Percentiles rank a stretch among this genome's conserved stretches.
Evolutionary conservation across 306 rosid genomes (phyloP).

Genomic region (Luffa aegyptiaca): DNA sequence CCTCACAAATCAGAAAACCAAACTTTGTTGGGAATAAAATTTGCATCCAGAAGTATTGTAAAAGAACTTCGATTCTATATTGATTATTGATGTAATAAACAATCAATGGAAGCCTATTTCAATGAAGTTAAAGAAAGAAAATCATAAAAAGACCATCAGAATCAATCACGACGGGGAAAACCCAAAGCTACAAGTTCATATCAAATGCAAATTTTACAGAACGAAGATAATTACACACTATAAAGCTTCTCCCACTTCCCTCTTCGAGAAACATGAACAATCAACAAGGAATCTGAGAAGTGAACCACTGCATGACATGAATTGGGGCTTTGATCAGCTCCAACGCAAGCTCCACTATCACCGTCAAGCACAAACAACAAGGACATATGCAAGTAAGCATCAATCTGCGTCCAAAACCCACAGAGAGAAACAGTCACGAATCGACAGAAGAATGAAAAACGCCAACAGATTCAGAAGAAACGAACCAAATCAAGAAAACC

Average conservation of each 20-base stretch:
- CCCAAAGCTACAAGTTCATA: neutral
- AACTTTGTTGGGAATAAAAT: neutral
- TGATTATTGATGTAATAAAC: constrained; percentile 1
- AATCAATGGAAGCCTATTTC: neutral
- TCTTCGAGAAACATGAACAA: neutral
- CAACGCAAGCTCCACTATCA: neutral
- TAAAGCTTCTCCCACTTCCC: neutral
- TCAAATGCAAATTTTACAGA: neutral
- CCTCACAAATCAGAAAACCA: neutral
- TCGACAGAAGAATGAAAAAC: neutral
- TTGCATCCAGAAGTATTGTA: neutral
- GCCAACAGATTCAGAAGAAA: neutral
- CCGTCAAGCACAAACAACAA: constrained; percentile 13
- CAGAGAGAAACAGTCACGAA: neutral
- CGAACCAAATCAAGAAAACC: neutral
- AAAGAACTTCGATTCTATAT: neutral
- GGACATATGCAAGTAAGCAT: constrained; percentile 13
- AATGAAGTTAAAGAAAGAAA: neutral
- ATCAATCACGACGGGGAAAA: neutral
- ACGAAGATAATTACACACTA: neutral
- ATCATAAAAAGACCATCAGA: neutral
- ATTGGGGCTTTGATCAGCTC: constrained; percentile 2
- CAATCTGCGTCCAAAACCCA: constrained; percentile 4
- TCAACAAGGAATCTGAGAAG: constrained; percentile 1
- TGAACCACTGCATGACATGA: constrained; percentile 6